Conservation (phyloP, 331 rosid species). For the Telfairia occidentalis region DNA sequence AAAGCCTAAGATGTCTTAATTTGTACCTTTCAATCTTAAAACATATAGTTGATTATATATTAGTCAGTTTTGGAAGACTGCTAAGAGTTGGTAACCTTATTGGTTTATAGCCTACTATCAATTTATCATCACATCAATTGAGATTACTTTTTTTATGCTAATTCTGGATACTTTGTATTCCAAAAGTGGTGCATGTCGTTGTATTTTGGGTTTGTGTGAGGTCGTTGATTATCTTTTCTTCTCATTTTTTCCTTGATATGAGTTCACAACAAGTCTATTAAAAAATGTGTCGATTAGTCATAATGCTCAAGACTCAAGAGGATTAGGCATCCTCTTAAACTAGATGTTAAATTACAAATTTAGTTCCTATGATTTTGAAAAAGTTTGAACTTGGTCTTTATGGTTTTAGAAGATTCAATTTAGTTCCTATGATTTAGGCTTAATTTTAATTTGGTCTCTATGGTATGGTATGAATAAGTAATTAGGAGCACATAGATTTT, state of each 20-base stretch:
- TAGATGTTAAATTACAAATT: too few relatives aligned
- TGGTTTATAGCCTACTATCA: background rate
- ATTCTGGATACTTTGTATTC: background rate
- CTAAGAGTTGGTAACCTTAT: background rate
- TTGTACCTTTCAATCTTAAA: background rate
- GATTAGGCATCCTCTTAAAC: background rate
- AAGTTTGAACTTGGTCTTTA: too few relatives aligned
- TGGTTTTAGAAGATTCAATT: too few relatives aligned
- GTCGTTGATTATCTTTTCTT: background rate
- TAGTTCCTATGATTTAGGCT: too few relatives aligned
- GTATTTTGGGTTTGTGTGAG: background rate
- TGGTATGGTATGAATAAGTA: too few relatives aligned
- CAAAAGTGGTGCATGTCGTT: background rate
- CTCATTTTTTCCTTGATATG: background rate
- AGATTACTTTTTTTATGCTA: background rate
- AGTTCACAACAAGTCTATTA: background rate
- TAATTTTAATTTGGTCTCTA: too few relatives aligned
- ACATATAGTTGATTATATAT: background rate
- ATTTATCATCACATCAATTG: background rate
- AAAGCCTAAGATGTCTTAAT: background rate
- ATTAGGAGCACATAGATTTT: too few relatives aligned
- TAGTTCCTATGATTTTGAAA: too few relatives aligned
- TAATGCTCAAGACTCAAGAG: background rate
- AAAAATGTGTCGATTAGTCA: background rate
- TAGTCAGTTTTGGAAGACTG: background rate